A percentile compares a stretch with the other conserved stretches of the same genome.
Conservation (phyloP, 805 yeast species). For the Yarrowia sp. region DNA sequence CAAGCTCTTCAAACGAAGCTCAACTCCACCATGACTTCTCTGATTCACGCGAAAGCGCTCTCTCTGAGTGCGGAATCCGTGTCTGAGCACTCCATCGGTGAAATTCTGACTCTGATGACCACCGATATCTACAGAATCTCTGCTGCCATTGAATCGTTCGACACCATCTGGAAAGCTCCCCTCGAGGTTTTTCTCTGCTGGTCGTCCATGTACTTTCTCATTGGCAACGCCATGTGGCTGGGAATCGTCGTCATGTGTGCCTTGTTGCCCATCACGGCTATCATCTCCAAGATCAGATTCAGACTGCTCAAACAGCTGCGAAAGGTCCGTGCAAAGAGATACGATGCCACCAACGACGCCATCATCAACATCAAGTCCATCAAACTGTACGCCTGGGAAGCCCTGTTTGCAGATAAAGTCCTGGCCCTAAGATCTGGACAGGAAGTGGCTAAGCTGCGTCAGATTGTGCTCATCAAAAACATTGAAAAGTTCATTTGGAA, state of each 20-base stretch:
- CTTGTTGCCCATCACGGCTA: slow-evolving; percentile 80
- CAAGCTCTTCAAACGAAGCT: slow-evolving; percentile 76
- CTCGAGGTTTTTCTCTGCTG: slow-evolving; percentile 83
- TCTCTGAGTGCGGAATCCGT: slow-evolving; percentile 70
- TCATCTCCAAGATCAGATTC: slow-evolving; percentile 62
- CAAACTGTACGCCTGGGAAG: slow-evolving; percentile 96
- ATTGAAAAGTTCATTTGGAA: slow-evolving; percentile 79
- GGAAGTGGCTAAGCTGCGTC: slow-evolving; percentile 77
- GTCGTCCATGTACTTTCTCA: slow-evolving; percentile 68
- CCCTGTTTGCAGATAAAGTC: slow-evolving; percentile 75
- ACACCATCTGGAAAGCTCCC: slow-evolving; percentile 91
- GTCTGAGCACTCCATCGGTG: slow-evolving; percentile 79
- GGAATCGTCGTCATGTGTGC: slow-evolving; percentile 79
- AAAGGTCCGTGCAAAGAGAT: slow-evolving; percentile 89
- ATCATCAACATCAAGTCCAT: slow-evolving; percentile 87
- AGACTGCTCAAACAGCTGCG: slow-evolving; percentile 64
- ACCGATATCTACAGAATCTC: slow-evolving; percentile 91
- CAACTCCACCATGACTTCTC: slow-evolving; percentile 64
- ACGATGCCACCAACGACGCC: slow-evolving; percentile 84
- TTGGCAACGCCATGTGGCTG: slow-evolving; percentile 91
- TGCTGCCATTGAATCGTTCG: slow-evolving; percentile 78
- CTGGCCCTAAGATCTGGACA: slow-evolving; percentile 84
- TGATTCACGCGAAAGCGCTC: slow-evolving; percentile 75
- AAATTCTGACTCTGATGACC: slow-evolving; percentile 91
- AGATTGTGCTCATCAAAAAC: slow-evolving; percentile 74